phyloP scores from a whole-genome alignment of 768 basidiomycete species.

The Lanmaoa rubissima region DNA sequence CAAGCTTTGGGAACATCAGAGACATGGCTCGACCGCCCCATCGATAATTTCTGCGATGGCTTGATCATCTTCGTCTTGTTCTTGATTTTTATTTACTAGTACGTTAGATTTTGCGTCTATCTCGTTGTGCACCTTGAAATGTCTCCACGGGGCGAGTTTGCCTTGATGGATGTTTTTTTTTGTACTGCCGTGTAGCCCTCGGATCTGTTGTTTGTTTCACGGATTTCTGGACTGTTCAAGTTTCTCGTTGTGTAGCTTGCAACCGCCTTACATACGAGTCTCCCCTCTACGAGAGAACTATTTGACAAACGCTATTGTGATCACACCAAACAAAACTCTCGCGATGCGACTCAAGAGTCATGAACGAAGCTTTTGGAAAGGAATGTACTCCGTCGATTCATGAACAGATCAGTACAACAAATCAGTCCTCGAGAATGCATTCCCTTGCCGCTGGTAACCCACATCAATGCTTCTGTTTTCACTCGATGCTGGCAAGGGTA shows the following conservation, averaged over 20 bases:
- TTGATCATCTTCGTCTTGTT: slow-evolving; percentile 5
- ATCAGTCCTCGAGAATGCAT: not conserved
- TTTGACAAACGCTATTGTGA: not conserved
- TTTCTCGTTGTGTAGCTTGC: not conserved
- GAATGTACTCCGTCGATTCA: not conserved
- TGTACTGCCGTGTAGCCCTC: slow-evolving; percentile 11
- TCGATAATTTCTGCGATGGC: slow-evolving; percentile 47
- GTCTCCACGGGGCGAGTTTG: not conserved
- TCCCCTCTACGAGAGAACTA: not conserved
- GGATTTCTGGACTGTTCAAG: not conserved
- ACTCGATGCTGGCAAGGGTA: not conserved
- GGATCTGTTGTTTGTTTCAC: not conserved
- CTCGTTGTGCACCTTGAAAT: not conserved
- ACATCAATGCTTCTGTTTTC: not conserved
- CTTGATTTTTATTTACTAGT: slow-evolving; percentile 4
- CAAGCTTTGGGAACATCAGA: slow-evolving; percentile 72
- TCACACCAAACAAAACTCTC: not conserved
- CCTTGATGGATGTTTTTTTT: not conserved
- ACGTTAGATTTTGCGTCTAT: not conserved
- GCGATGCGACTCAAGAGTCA: not conserved
- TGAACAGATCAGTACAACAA: not conserved
- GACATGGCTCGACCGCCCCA: slow-evolving; percentile 40
- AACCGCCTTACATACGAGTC: not conserved
- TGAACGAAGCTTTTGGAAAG: not conserved
- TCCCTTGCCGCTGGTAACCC: not conserved